phyloP scores from a whole-genome alignment of 305 asterid genomes.

The Rubia balearica region DNA sequence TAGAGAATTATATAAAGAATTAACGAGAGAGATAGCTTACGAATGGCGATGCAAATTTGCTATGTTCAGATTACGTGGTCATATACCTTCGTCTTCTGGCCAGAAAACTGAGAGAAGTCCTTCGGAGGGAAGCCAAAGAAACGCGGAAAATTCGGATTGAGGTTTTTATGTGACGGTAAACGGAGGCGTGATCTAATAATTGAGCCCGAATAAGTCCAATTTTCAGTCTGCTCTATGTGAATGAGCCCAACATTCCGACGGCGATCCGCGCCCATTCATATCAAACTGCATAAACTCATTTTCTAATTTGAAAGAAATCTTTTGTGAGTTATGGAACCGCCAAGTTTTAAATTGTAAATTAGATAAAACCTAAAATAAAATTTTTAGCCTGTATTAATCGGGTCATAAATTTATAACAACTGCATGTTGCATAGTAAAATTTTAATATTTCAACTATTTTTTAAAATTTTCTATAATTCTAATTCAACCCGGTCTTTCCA shows the following conservation, averaged over 20 bases:
- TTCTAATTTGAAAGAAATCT: no score
- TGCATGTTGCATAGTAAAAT: no score
- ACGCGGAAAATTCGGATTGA: background rate
- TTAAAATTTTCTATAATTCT: no score
- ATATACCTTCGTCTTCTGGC: background rate
- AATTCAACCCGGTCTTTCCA: no score
- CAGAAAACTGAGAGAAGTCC: background rate
- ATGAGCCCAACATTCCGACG: background rate
- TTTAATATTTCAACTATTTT: no score
- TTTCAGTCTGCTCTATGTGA: background rate
- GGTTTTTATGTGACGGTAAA: background rate
- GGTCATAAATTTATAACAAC: no score
- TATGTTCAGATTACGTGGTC: background rate
- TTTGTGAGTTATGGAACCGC: no score
- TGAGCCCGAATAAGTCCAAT: background rate
- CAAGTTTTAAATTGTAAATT: no score
- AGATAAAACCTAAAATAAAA: no score
- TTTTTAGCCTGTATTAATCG: no score
- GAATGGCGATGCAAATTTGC: background rate
- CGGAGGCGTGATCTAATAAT: background rate
- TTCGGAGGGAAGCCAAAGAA: no score
- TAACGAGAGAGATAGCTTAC: background rate
- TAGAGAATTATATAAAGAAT: background rate
- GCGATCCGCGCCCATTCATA: background rate
- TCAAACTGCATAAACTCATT: no score